Percentiles rank a stretch among this genome's conserved stretches.
These are phyloP conservation scores for Trypanosoma avium DNA, from an alignment of 208 protist species.

Conservation along the genomic window DNA sequence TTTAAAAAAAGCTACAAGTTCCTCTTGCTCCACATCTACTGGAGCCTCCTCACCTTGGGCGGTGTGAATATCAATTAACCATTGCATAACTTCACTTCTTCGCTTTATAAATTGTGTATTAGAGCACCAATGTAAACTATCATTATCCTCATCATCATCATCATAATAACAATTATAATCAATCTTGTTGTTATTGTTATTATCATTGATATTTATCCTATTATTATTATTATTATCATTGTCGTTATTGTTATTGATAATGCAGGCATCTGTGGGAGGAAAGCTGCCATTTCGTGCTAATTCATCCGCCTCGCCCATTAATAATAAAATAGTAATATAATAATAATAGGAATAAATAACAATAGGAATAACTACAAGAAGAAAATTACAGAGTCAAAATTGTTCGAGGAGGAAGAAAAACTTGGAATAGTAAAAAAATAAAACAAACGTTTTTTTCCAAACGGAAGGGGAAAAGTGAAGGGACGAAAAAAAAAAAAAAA, in stretches of 20 bases:
- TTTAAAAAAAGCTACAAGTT: conserved; percentile 5
- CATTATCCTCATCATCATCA: too few species aligned
- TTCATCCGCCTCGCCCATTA: too few species aligned
- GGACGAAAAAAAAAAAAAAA: conserved; percentile 4
- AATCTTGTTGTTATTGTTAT: background rate
- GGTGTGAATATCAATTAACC: background rate
- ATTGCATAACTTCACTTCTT: background rate
- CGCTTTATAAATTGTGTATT: conserved; percentile 5
- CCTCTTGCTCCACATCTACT: conserved; percentile 3
- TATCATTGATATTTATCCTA: background rate
- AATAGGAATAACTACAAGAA: too few species aligned
- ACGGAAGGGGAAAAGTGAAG: background rate
- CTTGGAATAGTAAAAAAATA: conserved; percentile 4
- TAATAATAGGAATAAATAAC: too few species aligned
- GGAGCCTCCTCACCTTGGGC: conserved; percentile 1
- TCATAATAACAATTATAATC: too few species aligned
- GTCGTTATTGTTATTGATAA: too few species aligned
- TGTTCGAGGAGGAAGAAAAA: background rate
- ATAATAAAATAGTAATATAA: too few species aligned
- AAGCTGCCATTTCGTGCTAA: too few species aligned
- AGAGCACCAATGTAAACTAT: too few species aligned
- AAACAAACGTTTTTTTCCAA: background rate
- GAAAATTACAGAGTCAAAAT: too few species aligned
- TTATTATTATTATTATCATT: background rate
- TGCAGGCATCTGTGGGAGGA: too few species aligned